A percentile compares a stretch with the other conserved stretches of the same genome.
Evolutionary conservation across 495 filamentous ascomycete species (phyloP).

Genomic region (Evernia prunastri): DNA sequence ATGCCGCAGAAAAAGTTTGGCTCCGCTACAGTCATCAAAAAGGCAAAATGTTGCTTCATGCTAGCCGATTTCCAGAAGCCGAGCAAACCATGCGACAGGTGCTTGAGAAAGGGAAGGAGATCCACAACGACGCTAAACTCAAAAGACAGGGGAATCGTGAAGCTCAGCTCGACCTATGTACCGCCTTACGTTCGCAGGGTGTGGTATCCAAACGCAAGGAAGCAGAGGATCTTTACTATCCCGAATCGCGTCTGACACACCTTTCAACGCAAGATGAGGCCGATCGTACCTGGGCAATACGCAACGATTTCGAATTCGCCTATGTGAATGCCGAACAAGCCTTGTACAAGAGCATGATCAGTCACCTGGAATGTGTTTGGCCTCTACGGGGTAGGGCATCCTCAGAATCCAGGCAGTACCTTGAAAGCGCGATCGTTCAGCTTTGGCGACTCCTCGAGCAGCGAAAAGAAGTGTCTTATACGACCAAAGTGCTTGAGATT

Average conservation of each 20-base stretch:
- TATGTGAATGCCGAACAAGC: constrained; percentile 8
- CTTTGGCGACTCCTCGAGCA: constrained; percentile 4
- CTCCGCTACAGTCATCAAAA: constrained; percentile 2
- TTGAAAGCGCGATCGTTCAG: constrained; percentile 2
- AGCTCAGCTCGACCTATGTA: not conserved
- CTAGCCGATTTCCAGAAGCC: not conserved
- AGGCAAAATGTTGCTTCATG: constrained; percentile 9
- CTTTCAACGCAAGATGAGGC: constrained; percentile 6
- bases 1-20: not conserved
- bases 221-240: constrained; percentile 9
- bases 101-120: constrained; percentile 4
- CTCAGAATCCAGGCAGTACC: constrained; percentile 6
- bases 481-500: constrained; percentile 2
- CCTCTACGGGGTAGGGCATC: constrained; percentile 7
- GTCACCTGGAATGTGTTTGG: constrained; percentile 4
- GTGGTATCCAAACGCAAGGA: constrained; percentile 1
- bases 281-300: constrained; percentile 16
- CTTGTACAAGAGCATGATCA: not conserved
- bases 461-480: not conserved
- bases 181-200: constrained; percentile 5
- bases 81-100: constrained; percentile 4
- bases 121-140: not conserved
- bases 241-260: constrained; percentile 4
- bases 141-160: constrained; percentile 7
- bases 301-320: constrained; percentile 14